A percentile compares a stretch with the other conserved stretches of the same genome.
Evolutionary conservation across 2,329 filamentous ascomycete genomes (phyloP).

Genomic region (Chalaropsis thielavioides): DNA sequence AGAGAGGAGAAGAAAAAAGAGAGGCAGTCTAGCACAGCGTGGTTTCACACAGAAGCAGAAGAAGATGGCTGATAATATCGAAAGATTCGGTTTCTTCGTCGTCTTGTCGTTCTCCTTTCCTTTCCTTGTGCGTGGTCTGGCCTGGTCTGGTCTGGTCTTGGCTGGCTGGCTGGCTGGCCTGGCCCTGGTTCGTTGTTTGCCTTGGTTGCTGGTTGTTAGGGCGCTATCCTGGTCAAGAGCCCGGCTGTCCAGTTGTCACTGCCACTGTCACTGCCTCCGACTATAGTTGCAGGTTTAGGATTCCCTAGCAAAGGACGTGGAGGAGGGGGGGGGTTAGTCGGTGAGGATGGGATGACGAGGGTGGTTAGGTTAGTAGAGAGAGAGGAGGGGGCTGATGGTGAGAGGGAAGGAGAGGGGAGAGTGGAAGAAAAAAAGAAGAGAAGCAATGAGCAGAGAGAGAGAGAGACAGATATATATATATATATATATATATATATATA

Average conservation of each 20-base stretch:
- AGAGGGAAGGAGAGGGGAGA: not conserved
- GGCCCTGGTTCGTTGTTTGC: not conserved
- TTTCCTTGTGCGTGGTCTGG: not conserved
- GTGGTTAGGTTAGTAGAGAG: too few species aligned
- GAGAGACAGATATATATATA: not conserved
- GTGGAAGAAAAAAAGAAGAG: not conserved
- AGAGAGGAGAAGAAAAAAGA: not conserved
- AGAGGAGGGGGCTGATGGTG: too few species aligned
- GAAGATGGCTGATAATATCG: not conserved
- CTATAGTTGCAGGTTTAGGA: not conserved
- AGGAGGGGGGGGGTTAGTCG: not conserved
- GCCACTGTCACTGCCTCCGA: not conserved
- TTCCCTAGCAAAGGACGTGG: not conserved
- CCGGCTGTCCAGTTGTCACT: not conserved
- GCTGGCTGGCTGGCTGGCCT: not conserved
- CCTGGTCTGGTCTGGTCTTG: not conserved
- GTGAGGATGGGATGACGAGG: not conserved
- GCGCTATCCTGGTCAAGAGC: not conserved
- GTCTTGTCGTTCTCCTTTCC: not conserved
- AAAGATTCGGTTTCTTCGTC: not conserved
- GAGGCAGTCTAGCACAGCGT: too few species aligned
- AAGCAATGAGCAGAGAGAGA: not conserved
- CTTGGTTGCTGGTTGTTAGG: not conserved
- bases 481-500: not conserved
- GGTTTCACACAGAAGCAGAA: too few species aligned